Evolutionary conservation across 345 rosid species (phyloP), one percentile per base, ranked within the genome.

Genomic region (Zanthoxylum bungeanum): DNA sequence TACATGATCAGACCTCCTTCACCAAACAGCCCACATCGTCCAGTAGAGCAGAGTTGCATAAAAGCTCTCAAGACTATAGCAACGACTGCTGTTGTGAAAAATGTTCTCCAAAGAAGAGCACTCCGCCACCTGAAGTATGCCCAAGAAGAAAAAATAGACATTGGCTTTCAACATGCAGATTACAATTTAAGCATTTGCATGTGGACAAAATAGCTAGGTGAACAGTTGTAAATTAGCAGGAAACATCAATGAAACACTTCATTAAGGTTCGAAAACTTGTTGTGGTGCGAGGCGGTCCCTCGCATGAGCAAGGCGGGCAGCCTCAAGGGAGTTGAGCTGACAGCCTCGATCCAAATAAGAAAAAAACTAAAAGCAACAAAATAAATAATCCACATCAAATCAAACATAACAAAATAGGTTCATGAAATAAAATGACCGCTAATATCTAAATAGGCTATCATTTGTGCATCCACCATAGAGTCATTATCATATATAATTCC

Each of bases 91-190:
- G 93, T 89, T 39, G 91, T 89, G 78, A 89, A 89, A 74, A 89
- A 89, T 5, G 89, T 85, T 76, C 91, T 83, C 93, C 93, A 87
- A 4, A 89, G 91, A 76, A 89, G 91, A 69, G 93, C 86, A 76
- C 93, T 89, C 72, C 91, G 81, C 93, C 93, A 89, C 88, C 88
- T 82, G 77, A 57, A 62, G 66, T 39, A 59, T 21, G 51, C 19
- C 50, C 59, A 58, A 37, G 63, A 4, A 25, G 39, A 44, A 53
- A 71, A 19, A 0, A 76, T 16, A 40, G 4, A 11, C 47, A 74
- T 44, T 36, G 25, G 24, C 59, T 52, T 9, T 59, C 44, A 47
- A 33, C 11, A 47, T 7, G 37, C n/a, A 36, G 30, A 10, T 39
- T 7, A 46, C 14, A 55, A 30, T 3, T 14, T 19, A 34, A 31